phyloP scores from a whole-genome alignment of 345 rosid genomes.

The Citrus unshiu region DNA sequence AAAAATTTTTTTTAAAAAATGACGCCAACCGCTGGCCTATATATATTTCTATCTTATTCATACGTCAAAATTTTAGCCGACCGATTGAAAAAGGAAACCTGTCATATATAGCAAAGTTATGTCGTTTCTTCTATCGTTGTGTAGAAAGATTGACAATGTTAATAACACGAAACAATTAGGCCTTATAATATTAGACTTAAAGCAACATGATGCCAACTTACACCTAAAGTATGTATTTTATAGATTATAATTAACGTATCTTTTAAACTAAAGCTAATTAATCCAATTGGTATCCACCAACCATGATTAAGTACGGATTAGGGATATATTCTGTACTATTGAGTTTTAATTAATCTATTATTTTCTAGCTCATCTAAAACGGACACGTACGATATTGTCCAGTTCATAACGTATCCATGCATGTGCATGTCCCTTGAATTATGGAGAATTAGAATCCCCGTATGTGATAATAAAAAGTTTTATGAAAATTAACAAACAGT shows the following conservation, averaged over 20 bases:
- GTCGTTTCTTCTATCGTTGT: neutral
- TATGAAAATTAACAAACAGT: neutral
- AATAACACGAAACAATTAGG: constrained; percentile 1
- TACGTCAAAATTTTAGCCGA: neutral
- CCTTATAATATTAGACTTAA: neutral
- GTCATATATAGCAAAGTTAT: no score
- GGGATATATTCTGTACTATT: constrained; percentile 5
- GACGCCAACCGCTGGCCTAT: neutral
- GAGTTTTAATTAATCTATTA: neutral
- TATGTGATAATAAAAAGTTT: no score
- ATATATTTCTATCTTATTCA: neutral
- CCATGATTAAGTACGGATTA: constrained; percentile 22
- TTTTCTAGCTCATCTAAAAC: neutral
- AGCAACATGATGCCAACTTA: neutral
- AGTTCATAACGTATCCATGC: constrained; percentile 4
- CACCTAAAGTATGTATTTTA: neutral
- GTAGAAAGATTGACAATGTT: neutral
- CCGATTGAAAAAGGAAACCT: neutral
- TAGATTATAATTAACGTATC: neutral
- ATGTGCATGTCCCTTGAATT: constrained; percentile 5
- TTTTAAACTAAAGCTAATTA: neutral
- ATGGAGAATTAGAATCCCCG: neutral
- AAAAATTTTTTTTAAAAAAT: no score
- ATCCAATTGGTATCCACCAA: constrained; percentile 5
- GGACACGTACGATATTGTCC: neutral